These are phyloP conservation scores for Rhynchospora tenuis DNA, from an alignment of 176 grass and related monocot genomes.

Conservation along the genomic window DNA sequence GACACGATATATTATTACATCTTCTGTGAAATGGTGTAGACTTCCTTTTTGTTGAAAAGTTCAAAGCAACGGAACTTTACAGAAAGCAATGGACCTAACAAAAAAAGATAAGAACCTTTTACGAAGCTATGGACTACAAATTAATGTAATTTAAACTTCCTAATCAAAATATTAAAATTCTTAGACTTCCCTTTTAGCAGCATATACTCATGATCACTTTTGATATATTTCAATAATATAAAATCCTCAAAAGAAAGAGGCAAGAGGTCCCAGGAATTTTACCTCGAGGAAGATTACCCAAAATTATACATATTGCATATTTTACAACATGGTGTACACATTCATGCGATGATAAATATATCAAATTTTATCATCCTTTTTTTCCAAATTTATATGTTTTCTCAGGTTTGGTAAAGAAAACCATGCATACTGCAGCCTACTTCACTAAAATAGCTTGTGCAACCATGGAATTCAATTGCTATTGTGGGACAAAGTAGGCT, in stretches of 20 bases:
- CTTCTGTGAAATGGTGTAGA: background rate
- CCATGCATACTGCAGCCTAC: background rate
- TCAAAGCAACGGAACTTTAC: background rate
- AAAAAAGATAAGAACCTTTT: background rate
- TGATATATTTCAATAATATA: background rate
- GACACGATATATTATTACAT: background rate
- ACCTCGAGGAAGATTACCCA: background rate
- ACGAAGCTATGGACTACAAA: background rate
- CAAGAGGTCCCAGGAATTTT: background rate
- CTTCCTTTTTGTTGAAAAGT: background rate
- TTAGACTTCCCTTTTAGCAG: background rate
- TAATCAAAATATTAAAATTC: background rate
- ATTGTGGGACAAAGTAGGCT: background rate
- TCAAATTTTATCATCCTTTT: background rate
- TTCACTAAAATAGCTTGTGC: background rate
- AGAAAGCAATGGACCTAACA: background rate
- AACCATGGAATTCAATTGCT: background rate
- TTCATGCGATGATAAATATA: background rate
- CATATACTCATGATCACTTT: background rate
- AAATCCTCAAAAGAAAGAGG: background rate
- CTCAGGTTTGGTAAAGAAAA: background rate
- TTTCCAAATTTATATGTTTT: background rate
- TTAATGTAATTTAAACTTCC: background rate
- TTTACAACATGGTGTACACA: background rate
- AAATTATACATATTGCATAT: background rate